Evolutionary conservation across 768 basidiomycete genomes (phyloP).

Genomic region (Suillus subalutaceus): DNA sequence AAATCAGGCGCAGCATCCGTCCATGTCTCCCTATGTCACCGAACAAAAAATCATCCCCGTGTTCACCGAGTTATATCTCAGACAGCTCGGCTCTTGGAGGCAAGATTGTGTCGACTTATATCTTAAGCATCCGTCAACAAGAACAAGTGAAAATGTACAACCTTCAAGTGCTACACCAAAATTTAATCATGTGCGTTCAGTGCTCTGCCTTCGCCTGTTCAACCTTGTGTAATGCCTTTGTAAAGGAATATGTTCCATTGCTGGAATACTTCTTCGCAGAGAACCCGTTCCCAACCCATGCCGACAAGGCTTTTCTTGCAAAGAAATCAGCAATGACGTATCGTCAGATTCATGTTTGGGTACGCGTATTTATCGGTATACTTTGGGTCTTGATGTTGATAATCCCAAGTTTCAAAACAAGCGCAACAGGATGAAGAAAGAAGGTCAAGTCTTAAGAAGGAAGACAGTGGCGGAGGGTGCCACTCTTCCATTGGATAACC

Average conservation of each 20-base stretch:
- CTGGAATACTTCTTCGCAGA: slow-evolving; percentile 50
- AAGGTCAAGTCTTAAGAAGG: slow-evolving; percentile 38
- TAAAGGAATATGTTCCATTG: slow-evolving; percentile 48
- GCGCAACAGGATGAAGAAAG: slow-evolving; percentile 29
- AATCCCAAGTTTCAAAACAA: slow-evolving; percentile 55
- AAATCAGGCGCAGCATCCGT: neutral
- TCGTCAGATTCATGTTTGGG: slow-evolving; percentile 60
- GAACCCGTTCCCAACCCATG: slow-evolving; percentile 48
- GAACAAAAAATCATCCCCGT: neutral
- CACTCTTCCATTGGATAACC: slow-evolving; percentile 25
- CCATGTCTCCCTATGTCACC: neutral
- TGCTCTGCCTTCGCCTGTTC: fast-evolving
- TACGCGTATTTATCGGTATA: slow-evolving; percentile 23
- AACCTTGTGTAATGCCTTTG: neutral
- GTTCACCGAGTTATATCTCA: neutral
- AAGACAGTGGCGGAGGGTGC: slow-evolving; percentile 19
- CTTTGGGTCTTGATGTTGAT: neutral
- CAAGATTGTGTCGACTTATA: fast-evolving
- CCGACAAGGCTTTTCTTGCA: slow-evolving; percentile 45
- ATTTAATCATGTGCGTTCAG: neutral
- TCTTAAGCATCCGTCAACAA: neutral
- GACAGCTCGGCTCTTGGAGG: neutral
- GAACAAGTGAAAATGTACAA: too few species aligned
- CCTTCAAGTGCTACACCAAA: fast-evolving
- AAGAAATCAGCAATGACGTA: slow-evolving; percentile 44